Base-by-base conservation (phyloP, 2,329 filamentous ascomycete genomes). In the Blastomyces gilchristii region DNA sequence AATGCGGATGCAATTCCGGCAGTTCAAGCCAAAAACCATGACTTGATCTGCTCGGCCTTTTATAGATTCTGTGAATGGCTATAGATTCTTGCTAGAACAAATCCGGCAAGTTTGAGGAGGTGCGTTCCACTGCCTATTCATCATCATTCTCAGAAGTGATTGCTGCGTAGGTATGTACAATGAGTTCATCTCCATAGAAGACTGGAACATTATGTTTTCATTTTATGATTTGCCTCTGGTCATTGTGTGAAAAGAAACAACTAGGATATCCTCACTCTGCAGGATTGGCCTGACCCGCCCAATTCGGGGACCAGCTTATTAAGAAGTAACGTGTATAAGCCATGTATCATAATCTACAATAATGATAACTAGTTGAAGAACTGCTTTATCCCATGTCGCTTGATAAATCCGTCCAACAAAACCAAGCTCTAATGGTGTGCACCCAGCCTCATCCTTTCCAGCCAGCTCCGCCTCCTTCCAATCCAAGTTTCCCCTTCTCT, bases 111-210 rank as follows among this genome's bases (percentile, higher is more conserved):
- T 79, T 79, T 79, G 77, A 79, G 76, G 77, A 73, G 75, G 70
- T 70, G 74, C 75, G 73, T 75, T 75, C 68, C 67, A 64, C 65
- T 66, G 64, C 63, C 63, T 63, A 58, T 67, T 63, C 62, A 62
- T 65, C 64, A 45, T 58, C 52, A 54, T 37, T n/a, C 31, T 54
- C 5, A 37, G 2, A 8, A 54, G 16, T 37, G 28, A 56, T 22
- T 22, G 28, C 3, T 22, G 18, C 11, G 11, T 62, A 53, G 47
- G 47, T 22, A 50, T 58, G 62, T 53, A n/a, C 59, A 63, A 66
- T 77, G 76, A 70, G 69, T 79, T 76, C 74, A 71, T 74, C 74
- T 76, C 76, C 76, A 79, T 79, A 79, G 75, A 77, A 70, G 62
- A 41, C 56, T 53, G 58, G 61, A 59, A 57, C 62, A 62, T 62